A percentile compares a stretch with the other conserved stretches of the same genome.
These are phyloP conservation scores for Hanseniaspora taiwanica DNA, from an alignment of 805 yeast species.

Conservation along the genomic window DNA sequence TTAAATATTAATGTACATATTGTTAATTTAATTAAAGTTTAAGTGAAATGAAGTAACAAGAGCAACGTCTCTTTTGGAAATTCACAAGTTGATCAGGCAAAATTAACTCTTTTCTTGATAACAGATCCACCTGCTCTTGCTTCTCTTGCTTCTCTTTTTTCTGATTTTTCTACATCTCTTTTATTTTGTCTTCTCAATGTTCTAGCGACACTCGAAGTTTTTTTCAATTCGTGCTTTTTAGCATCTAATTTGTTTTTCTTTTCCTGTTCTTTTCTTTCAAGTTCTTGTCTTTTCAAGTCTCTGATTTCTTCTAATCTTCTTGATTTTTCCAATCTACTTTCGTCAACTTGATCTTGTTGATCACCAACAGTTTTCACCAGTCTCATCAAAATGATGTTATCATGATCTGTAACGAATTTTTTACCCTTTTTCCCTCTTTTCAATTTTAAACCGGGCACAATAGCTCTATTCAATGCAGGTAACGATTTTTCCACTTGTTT, in stretches of 20 bases:
- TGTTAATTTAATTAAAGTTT: too few relatives aligned
- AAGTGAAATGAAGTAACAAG: too few relatives aligned
- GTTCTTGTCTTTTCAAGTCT: conserved; percentile 73
- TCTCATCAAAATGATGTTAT: conserved; percentile 47
- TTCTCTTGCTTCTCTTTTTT: conserved; percentile 3
- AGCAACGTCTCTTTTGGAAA: background rate
- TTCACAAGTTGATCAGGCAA: conserved; percentile 4
- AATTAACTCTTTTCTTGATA: conserved; percentile 8
- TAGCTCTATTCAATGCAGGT: conserved; percentile 70
- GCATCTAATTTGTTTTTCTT: conserved; percentile 58
- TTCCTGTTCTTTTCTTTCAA: conserved; percentile 67
- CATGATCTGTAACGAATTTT: conserved; percentile 61
- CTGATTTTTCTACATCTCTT: conserved; percentile 10
- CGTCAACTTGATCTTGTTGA: conserved; percentile 61
- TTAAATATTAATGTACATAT: too few relatives aligned
- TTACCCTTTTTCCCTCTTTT: conserved; percentile 78
- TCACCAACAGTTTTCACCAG: conserved; percentile 74
- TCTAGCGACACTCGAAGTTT: conserved; percentile 60
- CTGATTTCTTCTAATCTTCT: conserved; percentile 82
- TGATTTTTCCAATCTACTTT: conserved; percentile 82
- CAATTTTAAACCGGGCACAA: conserved; percentile 73
- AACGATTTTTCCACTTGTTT: conserved; percentile 63
- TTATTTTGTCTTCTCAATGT: conserved; percentile 47
- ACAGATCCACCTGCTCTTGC: too few relatives aligned
- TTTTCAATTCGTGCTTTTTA: conserved; percentile 65